Evolutionary conservation across 805 yeast genomes (phyloP).

Genomic region (Starmerella sp.): DNA sequence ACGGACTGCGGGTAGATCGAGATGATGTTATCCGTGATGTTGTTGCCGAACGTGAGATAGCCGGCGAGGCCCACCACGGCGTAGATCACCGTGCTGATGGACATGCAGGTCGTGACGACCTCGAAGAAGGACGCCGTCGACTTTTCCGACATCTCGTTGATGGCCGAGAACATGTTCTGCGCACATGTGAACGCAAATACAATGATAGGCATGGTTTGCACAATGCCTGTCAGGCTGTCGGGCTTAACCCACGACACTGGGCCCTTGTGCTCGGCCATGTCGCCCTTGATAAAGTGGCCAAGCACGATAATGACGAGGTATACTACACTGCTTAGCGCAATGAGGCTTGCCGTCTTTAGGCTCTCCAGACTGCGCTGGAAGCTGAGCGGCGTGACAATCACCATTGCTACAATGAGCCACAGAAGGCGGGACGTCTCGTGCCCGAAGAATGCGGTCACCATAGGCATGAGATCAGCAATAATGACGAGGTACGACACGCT

Average conservation of each 20-base stretch:
- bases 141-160: constrained; percentile 62
- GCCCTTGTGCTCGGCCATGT: constrained; percentile 43
- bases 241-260: constrained; percentile 41
- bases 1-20: constrained; percentile 56
- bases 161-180: constrained; percentile 83
- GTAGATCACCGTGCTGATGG: constrained; percentile 51
- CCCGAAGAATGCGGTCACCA: constrained; percentile 28
- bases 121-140: constrained; percentile 37
- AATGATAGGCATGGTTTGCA: constrained; percentile 76
- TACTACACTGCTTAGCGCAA: constrained; percentile 70
- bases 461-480: constrained; percentile 67
- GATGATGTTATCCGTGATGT: constrained; percentile 68
- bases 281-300: constrained; percentile 52
- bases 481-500: constrained; percentile 64
- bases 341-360: constrained; percentile 69
- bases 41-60: constrained; percentile 75
- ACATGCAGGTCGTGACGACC: constrained; percentile 45
- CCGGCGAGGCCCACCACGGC: constrained; percentile 69
- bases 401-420: constrained; percentile 22
- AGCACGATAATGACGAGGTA: constrained; percentile 66
- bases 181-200: constrained; percentile 95
- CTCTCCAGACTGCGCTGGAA: constrained; percentile 69
- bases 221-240: constrained; percentile 32
- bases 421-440: constrained; percentile 37
- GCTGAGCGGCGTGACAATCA: constrained; percentile 50